Conservation (phyloP, 495 filamentous ascomycete species). For the Xylaria curta region DNA sequence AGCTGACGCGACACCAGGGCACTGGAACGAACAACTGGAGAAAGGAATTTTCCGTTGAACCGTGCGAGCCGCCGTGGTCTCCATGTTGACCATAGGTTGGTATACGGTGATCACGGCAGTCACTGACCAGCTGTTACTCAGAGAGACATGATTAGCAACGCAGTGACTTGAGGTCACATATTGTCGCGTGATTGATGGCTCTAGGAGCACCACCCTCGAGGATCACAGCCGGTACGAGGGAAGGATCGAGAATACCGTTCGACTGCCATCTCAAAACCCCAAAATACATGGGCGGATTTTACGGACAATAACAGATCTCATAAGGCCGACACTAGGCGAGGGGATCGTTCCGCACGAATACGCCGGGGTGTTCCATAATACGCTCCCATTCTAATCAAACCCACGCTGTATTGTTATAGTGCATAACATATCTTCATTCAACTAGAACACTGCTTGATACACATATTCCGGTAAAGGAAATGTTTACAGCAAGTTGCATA, state of each 20-base stretch:
- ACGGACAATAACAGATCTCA: slow-evolving; percentile 6
- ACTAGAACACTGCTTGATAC: background rate
- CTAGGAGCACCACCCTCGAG: background rate
- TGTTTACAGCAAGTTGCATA: background rate
- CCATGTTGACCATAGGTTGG: background rate
- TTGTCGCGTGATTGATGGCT: background rate
- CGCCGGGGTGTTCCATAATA: background rate
- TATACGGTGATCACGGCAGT: background rate
- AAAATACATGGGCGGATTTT: background rate
- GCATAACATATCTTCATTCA: background rate
- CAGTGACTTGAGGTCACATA: background rate
- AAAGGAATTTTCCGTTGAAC: slow-evolving; percentile 19
- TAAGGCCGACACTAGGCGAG: background rate
- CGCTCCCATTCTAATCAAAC: background rate
- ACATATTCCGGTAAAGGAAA: background rate
- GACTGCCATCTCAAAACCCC: background rate
- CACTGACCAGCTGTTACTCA: background rate
- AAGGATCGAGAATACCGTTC: background rate
- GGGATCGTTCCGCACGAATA: slow-evolving; percentile 1
- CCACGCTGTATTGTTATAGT: background rate
- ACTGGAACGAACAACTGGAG: background rate
- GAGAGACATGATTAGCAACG: background rate
- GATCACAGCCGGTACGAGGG: background rate
- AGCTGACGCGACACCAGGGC: background rate
- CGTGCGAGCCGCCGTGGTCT: slow-evolving; percentile 8